These are phyloP conservation scores for Aspergillus jensenii DNA, from an alignment of 2,329 filamentous ascomycete species.

Conservation along the genomic window DNA sequence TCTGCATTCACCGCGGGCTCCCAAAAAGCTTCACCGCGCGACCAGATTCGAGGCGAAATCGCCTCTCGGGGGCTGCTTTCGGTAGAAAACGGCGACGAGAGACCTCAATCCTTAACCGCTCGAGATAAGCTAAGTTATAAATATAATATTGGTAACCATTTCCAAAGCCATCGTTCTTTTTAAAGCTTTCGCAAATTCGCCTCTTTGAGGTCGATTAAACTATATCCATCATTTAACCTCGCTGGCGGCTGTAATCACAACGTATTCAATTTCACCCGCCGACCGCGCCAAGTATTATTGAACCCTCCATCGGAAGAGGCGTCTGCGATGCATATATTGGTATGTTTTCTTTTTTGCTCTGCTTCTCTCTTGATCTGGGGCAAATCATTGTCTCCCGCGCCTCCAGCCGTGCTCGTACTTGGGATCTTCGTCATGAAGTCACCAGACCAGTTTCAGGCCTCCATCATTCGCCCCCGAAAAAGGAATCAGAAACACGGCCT, in stretches of 20 bases:
- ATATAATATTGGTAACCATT: conserved; percentile 7
- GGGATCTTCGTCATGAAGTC: conserved; percentile 7
- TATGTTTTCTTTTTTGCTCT: conserved; percentile 29
- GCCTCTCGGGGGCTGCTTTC: conserved; percentile 21
- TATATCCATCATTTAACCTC: neutral
- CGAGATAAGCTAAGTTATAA: conserved; percentile 8
- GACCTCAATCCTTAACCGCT: conserved; percentile 3
- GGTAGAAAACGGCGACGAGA: conserved; percentile 13
- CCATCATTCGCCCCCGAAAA: neutral
- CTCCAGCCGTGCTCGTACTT: neutral
- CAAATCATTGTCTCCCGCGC: conserved; percentile 1
- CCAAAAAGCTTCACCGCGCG: conserved; percentile 32
- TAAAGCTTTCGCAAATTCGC: neutral
- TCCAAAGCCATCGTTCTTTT: neutral
- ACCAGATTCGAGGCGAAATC: conserved; percentile 22
- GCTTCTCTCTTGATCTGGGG: conserved; percentile 8
- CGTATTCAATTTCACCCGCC: neutral
- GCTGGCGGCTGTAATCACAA: neutral
- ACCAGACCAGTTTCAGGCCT: conserved; percentile 5
- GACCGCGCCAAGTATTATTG: conserved; percentile 1
- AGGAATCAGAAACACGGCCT: neutral
- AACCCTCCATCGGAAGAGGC: conserved; percentile 2
- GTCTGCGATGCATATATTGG: conserved; percentile 48
- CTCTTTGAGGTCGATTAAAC: neutral
- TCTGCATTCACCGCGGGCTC: neutral